Evolutionary conservation across 2,329 filamentous ascomycete genomes (phyloP).

Genomic region (Colletotrichum theobromicola): DNA sequence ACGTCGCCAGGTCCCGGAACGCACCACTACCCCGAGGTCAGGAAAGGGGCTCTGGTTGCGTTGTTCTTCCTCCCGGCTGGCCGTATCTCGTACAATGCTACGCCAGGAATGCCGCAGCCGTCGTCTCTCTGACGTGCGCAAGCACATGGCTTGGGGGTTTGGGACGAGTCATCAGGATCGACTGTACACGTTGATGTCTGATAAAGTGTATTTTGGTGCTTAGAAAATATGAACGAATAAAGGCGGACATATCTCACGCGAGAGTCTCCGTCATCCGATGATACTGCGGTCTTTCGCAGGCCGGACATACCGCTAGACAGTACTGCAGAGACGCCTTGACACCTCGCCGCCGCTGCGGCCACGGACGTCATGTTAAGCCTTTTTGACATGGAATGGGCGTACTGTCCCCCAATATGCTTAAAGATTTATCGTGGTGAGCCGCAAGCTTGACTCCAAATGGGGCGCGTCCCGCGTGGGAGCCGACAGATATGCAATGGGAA

Average conservation of each 20-base stretch:
- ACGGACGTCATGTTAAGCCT: not conserved
- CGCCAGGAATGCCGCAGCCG: constrained; percentile 47
- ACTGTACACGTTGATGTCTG: not conserved
- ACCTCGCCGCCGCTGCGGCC: not conserved
- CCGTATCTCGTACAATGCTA: constrained; percentile 54
- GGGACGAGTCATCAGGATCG: not conserved
- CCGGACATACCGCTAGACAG: not conserved
- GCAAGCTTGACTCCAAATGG: not conserved
- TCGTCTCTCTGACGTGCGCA: constrained; percentile 3
- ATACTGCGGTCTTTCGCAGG: not conserved
- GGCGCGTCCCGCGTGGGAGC: not conserved
- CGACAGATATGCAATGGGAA: not conserved
- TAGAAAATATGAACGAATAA: not conserved
- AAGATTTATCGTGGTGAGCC: not conserved
- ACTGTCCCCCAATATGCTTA: not conserved
- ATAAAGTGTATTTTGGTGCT: not conserved
- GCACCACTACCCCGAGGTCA: constrained; percentile 60
- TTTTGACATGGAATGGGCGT: not conserved
- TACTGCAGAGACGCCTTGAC: not conserved
- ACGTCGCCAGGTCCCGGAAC: constrained; percentile 59
- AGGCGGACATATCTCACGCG: not conserved
- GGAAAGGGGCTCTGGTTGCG: constrained; percentile 54
- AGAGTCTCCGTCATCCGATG: not conserved
- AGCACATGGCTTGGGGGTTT: not conserved
- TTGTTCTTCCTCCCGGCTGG: constrained; percentile 62